Conservation (phyloP, 805 yeast genomes). For the Spathaspora girioi region DNA sequence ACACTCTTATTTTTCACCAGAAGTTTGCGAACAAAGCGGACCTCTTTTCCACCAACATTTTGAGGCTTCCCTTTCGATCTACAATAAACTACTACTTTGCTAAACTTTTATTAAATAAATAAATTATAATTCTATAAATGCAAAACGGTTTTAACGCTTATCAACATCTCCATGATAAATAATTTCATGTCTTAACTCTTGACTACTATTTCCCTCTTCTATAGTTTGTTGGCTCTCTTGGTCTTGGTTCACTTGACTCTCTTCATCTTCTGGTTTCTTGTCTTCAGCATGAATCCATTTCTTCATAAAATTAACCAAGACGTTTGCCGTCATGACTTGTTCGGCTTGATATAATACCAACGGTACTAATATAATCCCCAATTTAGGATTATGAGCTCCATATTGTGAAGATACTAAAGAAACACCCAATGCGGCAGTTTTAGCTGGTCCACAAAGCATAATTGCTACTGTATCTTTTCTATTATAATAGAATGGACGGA, state of each 20-base stretch:
- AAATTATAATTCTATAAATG: background rate
- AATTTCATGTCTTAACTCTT: background rate
- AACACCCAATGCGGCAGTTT: conserved; percentile 90
- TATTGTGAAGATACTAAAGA: conserved; percentile 78
- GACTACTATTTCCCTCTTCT: background rate
- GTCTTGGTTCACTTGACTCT: background rate
- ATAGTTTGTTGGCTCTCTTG: background rate
- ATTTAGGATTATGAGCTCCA: conserved; percentile 54
- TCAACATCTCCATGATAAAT: conserved; percentile 1
- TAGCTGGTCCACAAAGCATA: conserved; percentile 88
- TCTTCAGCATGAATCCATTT: conserved; percentile 58
- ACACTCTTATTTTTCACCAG: no score
- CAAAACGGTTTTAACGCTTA: background rate
- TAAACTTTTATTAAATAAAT: background rate
- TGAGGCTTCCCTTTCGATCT: no score
- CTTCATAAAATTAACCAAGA: conserved; percentile 62
- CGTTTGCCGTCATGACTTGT: conserved; percentile 79
- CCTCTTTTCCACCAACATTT: no score
- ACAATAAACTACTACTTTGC: no score
- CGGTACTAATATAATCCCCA: conserved; percentile 76
- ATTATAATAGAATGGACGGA: conserved; percentile 67
- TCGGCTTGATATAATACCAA: conserved; percentile 83
- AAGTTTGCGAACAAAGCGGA: no score
- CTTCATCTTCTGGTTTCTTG: conserved; percentile 10
- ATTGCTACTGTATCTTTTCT: conserved; percentile 72